Base-by-base conservation (phyloP, 441 rosid genomes). In the Omphalea diandra region DNA sequence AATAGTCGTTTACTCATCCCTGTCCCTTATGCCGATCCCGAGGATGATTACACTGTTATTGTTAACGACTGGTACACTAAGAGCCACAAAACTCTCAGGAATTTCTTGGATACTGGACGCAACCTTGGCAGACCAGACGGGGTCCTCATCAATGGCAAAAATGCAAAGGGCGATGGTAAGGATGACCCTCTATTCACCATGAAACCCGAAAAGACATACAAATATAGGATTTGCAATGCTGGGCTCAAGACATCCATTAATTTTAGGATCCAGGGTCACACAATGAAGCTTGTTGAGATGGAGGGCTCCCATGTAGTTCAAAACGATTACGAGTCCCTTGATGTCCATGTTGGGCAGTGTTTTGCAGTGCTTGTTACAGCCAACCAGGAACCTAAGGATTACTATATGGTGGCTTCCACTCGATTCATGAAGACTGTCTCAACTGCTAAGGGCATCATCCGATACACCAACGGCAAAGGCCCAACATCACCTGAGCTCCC, bases 241-340 rank as follows among this genome's bases (percentile, higher is more conserved):
- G 97, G 97, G 10, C 46, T 88, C 63, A 88, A 79, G 82, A 83
- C 81, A 18, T 65, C 87, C 5, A 79, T 90, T 32, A 88, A 88
- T 76, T 77, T 90, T 75, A 82, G 90, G 82, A 77, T 90, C 74
- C 97, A 90, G 63, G 87, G 78, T 8, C 97, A 90, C 75, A 24
- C 65, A 7, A 81, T 90, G 92, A 88, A 83, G 82, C 84, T 88
- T 9, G 94, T 90, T 12, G 96, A 90, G 75, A 86, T 90, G 90
- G 96, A 90, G 58, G 91, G 96, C 0, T 88, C 94, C 7, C 97
- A 90, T 72, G 80, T 75, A 24, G 70, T 87, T 12, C 94, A 90
- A 73, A 90, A 90, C 77, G 36, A 40, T 18, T 90, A 88, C 70
- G 87, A 84, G 5, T 86, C 94, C 15, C 87, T 90, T 1, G 97